Evolutionary conservation across 371 early-diverging fungal species (phyloP), one percentile per base, ranked within the genome.

Genomic region (Lichtheimia corymbifera): DNA sequence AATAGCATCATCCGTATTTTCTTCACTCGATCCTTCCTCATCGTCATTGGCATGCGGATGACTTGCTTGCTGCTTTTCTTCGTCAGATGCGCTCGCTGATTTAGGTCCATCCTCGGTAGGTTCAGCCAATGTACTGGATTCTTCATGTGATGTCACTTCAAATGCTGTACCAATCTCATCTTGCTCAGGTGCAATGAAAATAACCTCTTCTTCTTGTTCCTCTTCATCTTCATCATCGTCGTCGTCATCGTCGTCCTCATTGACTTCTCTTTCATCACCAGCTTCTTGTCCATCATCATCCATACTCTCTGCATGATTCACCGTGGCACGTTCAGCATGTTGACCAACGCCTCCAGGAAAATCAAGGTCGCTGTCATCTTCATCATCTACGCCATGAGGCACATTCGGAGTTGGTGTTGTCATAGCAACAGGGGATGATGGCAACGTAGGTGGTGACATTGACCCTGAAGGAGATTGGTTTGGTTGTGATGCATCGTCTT

Each of bases 151-250:
- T 1, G 72, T 67, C 0, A 72, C 79, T 54, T 74, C 73, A 54
- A 74, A 67, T 0, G 76, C 63, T 14, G 55, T 65, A 30, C 62
- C 70, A 18, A 63, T 55, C 17, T 64, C 63, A 25, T 74, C 75
- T 43, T 67, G 67, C 53, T 78, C 78, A 1, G 71, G 60, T 5
- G 77, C 62, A 27, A 69, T 58, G 25, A 64, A 78, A 24, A 78
- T 78, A 12, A 74, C 74, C 20, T 77, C 74, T 40, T 77, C 72
- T 40, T 78, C 78, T 30, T 74, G 71, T 18, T 70, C 69, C 18
- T 62, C 70, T 17, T 65, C 65, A 28, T 62, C 65, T 11, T 55
- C 63, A 12, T 66, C 74, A 1, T 71, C 70, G 1, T 71, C 71
- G 0, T 71, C 71, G 0, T 73, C 76, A 13, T 69, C 76, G 0